These are phyloP conservation scores for Oryza brachyantha DNA, from an alignment of 176 grass and related monocot genomes.

Conservation along the genomic window DNA sequence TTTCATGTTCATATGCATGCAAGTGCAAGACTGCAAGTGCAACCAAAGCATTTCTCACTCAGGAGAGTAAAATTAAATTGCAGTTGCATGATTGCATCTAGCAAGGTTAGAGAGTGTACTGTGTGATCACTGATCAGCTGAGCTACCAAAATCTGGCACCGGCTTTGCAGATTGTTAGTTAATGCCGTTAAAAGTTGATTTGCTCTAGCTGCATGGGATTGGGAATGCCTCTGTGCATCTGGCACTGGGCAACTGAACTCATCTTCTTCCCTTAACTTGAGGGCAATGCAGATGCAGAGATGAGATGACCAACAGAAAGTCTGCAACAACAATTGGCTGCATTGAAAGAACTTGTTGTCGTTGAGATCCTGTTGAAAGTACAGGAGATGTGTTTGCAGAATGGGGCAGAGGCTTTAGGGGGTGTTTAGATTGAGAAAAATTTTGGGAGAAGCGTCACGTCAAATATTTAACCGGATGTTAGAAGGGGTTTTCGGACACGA, in stretches of 20 bases:
- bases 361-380: background rate
- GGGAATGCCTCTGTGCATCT: background rate
- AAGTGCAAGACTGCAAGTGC: background rate
- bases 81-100: background rate
- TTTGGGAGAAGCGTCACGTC: no score
- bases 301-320: background rate
- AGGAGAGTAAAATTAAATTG: background rate
- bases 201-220: background rate
- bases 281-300: background rate
- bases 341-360: slow-evolving; percentile 17
- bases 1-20: background rate
- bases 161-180: slow-evolving; percentile 31
- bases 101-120: background rate
- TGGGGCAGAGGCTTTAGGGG: no score
- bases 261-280: background rate
- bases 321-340: background rate
- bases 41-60: background rate
- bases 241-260: background rate
- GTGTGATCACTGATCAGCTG: background rate
- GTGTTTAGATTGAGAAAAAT: no score
- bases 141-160: slow-evolving; percentile 38
- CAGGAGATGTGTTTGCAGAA: background rate
- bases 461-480: no score
- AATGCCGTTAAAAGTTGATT: slow-evolving; percentile 25
- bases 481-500: no score